Conservation (phyloP, 2,329 filamentous ascomycete species). For the Pseudogymnoascus sp. region DNA sequence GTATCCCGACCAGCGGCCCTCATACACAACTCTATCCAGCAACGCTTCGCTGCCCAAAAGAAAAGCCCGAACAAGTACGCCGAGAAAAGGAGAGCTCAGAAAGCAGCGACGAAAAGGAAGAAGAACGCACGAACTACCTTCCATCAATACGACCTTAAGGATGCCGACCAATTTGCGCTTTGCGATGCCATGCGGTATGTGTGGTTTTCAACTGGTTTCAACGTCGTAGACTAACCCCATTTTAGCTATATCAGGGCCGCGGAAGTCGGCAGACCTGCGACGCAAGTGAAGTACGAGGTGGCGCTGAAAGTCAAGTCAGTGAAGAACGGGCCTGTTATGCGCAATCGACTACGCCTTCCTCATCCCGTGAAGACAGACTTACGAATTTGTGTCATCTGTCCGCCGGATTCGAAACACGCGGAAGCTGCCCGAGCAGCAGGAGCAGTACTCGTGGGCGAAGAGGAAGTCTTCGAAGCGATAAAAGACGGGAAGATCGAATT, state of each 20-base stretch:
- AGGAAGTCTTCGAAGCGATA: conserved; percentile 75
- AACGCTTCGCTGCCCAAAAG: conserved; percentile 13
- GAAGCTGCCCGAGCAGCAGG: conserved; percentile 70
- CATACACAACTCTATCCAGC: conserved; percentile 20
- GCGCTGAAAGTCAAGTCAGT: conserved; percentile 73
- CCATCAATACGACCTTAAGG: conserved; percentile 30
- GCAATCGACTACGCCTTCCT: conserved; percentile 80
- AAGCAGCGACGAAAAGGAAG: conserved; percentile 24
- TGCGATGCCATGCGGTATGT: conserved; percentile 86
- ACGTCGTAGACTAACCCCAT: conserved; percentile 15
- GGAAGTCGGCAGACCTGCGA: conserved; percentile 76
- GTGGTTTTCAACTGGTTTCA: conserved; percentile 17
- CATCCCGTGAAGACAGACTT: conserved; percentile 84
- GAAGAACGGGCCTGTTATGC: conserved; percentile 79
- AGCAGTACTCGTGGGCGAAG: conserved; percentile 76
- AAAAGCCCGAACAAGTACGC: conserved; percentile 17
- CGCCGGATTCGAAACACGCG: conserved; percentile 68
- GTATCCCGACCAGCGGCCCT: conserved; percentile 14
- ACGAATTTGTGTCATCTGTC: conserved; percentile 82
- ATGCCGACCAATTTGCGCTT: conserved; percentile 63
- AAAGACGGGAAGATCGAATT: conserved; percentile 69
- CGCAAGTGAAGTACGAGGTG: conserved; percentile 78
- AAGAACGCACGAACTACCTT: conserved; percentile 28
- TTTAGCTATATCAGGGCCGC: conserved; percentile 79
- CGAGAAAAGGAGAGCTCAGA: conserved; percentile 18